A percentile compares a stretch with the other conserved stretches of the same genome.
phyloP scores from a whole-genome alignment of 305 asterid species.

The Plantago rigida region DNA sequence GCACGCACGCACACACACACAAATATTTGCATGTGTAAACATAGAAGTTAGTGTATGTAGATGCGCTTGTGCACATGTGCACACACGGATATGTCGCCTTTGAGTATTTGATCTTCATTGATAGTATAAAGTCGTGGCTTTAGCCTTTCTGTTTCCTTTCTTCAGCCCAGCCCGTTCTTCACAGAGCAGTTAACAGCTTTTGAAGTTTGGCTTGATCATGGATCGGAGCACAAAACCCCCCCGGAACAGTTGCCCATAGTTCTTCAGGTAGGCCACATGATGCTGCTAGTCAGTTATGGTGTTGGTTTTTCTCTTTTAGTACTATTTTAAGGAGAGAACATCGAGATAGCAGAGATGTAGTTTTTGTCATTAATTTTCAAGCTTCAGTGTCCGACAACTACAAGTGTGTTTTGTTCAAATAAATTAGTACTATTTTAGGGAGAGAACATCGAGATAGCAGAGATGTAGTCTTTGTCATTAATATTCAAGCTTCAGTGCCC shows the following conservation, averaged over 20 bases:
- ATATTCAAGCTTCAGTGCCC: neutral
- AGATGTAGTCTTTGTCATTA: conserved; percentile 9
- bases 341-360: conserved; percentile 18
- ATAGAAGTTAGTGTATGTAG: neutral
- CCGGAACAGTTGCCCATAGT: conserved; percentile 99
- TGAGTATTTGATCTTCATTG: conserved; percentile 21
- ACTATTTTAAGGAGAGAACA: neutral
- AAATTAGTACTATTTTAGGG: neutral
- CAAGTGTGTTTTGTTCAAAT: neutral
- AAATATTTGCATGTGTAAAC: neutral
- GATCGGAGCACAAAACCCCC: conserved; percentile 88
- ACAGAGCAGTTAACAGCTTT: conserved; percentile 97
- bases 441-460: conserved; percentile 14
- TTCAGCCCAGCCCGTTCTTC: conserved; percentile 93
- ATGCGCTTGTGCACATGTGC: neutral
- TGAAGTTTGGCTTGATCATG: conserved; percentile 99
- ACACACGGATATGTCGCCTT: neutral
- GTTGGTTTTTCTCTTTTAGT: neutral
- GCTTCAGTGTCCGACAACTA: neutral
- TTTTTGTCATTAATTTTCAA: neutral
- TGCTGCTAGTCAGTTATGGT: conserved; percentile 19
- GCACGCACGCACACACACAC: neutral
- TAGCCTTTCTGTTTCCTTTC: conserved; percentile 22
- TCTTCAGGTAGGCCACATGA: conserved; percentile 64
- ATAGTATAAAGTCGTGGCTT: conserved; percentile 10